Evolutionary conservation across 2,329 filamentous ascomycete genomes (phyloP).

Genomic region (Hymenoscyphus albidus): DNA sequence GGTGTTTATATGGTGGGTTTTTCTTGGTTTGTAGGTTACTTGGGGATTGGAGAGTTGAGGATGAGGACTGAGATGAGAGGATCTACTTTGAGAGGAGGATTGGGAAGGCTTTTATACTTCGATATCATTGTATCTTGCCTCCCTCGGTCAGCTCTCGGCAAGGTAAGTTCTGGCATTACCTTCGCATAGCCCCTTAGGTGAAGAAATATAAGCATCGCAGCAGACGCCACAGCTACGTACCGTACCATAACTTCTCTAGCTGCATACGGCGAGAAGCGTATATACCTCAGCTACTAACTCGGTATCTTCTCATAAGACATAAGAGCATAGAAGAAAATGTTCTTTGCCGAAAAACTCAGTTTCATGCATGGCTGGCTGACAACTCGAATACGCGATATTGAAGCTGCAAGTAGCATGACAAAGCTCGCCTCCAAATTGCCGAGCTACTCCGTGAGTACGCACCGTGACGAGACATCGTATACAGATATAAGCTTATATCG

Average conservation of each 20-base stretch:
- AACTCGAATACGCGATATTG: not conserved
- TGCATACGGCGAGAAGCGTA: not conserved
- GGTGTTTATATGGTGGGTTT: not conserved
- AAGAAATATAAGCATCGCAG: not conserved
- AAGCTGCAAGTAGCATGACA: not conserved
- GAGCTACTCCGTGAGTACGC: not conserved
- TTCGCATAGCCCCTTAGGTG: not conserved
- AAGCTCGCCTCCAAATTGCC: not conserved
- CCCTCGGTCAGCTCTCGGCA: not conserved
- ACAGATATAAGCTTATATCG: slow-evolving; percentile 1
- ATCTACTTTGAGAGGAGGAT: not conserved
- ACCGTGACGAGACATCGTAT: not conserved
- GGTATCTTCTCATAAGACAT: not conserved
- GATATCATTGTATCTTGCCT: not conserved
- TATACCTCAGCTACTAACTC: not conserved
- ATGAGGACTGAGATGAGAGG: not conserved
- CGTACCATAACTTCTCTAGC: not conserved
- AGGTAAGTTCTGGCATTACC: not conserved
- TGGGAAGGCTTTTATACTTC: not conserved
- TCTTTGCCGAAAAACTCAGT: too few species aligned
- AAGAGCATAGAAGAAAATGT: not conserved
- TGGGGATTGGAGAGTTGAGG: not conserved
- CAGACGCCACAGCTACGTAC: not conserved
- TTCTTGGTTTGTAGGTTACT: not conserved
- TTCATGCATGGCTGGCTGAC: not conserved